phyloP scores from a whole-genome alignment of 345 rosid genomes.

The Punica granatum region DNA sequence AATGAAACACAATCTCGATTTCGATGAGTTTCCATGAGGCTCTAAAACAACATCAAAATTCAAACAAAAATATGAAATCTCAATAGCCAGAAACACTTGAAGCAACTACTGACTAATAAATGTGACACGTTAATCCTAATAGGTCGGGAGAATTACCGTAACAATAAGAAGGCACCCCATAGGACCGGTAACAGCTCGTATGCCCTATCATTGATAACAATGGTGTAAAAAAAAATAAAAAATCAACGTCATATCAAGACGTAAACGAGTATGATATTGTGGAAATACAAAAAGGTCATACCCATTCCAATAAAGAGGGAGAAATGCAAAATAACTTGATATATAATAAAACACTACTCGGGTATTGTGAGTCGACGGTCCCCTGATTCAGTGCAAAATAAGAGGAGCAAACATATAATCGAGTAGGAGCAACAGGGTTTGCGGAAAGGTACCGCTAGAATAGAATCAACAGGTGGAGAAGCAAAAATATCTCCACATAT shows the following conservation, averaged over 20 bases:
- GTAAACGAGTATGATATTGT: background rate
- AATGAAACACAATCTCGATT: background rate
- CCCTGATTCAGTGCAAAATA: background rate
- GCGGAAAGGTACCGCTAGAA: conserved; percentile 64
- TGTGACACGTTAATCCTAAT: conserved; percentile 2
- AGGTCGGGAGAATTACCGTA: conserved; percentile 43
- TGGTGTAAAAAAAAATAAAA: too few species aligned
- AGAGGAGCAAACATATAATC: background rate
- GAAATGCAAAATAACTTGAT: background rate
- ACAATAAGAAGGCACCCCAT: conserved; percentile 93
- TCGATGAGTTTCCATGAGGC: background rate
- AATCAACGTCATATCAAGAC: too few species aligned
- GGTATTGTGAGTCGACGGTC: background rate
- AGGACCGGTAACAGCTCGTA: conserved; percentile 95
- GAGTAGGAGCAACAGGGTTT: conserved; percentile 4
- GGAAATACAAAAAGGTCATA: background rate
- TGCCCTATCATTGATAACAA: conserved; percentile 47
- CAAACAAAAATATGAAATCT: too few species aligned
- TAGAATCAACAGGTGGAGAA: conserved; percentile 90
- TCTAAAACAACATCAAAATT: background rate
- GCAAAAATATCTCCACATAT: conserved; percentile 93
- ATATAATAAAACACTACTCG: background rate
- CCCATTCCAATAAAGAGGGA: background rate
- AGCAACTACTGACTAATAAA: background rate
- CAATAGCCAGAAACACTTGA: background rate